Evolutionary conservation across 352 stramenopile species (phyloP).

Genomic region (Pythium volutum): DNA sequence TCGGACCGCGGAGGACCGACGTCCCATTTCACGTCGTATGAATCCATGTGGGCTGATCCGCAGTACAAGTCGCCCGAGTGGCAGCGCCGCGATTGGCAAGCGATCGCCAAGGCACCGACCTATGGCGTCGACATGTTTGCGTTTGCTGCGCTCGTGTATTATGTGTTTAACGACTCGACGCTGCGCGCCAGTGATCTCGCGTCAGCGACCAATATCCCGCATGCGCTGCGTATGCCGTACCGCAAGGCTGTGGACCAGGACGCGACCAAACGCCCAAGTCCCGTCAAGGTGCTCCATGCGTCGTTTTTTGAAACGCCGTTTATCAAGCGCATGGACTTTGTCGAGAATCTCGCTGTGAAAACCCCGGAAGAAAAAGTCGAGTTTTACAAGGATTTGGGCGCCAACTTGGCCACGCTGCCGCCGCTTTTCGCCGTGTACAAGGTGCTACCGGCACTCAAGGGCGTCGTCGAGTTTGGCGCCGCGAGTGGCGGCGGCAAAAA

Average conservation of each 20-base stretch:
- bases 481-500: constrained; percentile 49
- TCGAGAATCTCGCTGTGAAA: constrained; percentile 93
- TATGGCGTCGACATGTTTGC: constrained; percentile 72
- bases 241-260: constrained; percentile 83
- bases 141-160: constrained; percentile 77
- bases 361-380: constrained; percentile 91
- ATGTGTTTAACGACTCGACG: constrained; percentile 74
- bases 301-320: constrained; percentile 92
- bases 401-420: constrained; percentile 64
- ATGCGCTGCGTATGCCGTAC: constrained; percentile 60
- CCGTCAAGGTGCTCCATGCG: constrained; percentile 86
- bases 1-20: constrained; percentile 3
- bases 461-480: constrained; percentile 83
- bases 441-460: constrained; percentile 80
- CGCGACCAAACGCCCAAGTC: constrained; percentile 55
- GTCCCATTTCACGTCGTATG: constrained; percentile 70
- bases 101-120: constrained; percentile 43
- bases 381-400: constrained; percentile 92
- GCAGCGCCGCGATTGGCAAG: constrained; percentile 75
- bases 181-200: constrained; percentile 54
- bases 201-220: constrained; percentile 61
- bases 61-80: constrained; percentile 84
- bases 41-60: constrained; percentile 77
- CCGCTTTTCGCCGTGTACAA: constrained; percentile 81
- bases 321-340: constrained; percentile 91